phyloP scores from a whole-genome alignment of 441 rosid species.

The Gossypium davidsonii region DNA sequence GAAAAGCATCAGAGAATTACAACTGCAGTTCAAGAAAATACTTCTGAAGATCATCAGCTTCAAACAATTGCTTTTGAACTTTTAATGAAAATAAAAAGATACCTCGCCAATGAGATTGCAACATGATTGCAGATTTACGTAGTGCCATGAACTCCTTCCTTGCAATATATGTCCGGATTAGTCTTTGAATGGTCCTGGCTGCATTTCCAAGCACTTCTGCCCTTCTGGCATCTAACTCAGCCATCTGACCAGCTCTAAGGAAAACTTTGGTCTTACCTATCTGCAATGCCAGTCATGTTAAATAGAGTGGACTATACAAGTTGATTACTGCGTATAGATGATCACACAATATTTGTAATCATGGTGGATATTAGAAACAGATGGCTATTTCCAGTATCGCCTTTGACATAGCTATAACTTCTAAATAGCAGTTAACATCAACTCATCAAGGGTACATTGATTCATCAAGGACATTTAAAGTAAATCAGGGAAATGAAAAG shows the following conservation, averaged over 20 bases:
- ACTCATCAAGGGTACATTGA: too few relatives aligned
- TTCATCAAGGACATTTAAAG: too few relatives aligned
- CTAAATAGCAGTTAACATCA: too few relatives aligned
- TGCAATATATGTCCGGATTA: slow-evolving; percentile 46
- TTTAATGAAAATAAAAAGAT: slow-evolving; percentile 11
- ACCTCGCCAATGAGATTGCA: slow-evolving; percentile 68
- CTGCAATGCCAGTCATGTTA: slow-evolving; percentile 29
- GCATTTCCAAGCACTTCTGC: slow-evolving; percentile 69
- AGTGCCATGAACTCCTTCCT: slow-evolving; percentile 43
- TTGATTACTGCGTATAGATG: background rate
- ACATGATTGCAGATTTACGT: slow-evolving; percentile 46
- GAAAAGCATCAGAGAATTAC: background rate
- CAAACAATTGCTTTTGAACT: background rate
- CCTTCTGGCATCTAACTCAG: slow-evolving; percentile 71
- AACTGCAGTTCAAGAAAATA: background rate
- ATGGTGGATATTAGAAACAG: slow-evolving; percentile 1
- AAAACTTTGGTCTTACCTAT: slow-evolving; percentile 66
- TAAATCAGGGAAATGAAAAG: background rate
- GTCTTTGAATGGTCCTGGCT: slow-evolving; percentile 62
- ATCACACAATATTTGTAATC: background rate
- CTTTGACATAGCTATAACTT: background rate
- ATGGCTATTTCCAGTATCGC: background rate
- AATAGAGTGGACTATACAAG: slow-evolving; percentile 11
- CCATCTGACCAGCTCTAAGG: slow-evolving; percentile 84
- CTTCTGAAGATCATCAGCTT: background rate